Conservation (phyloP, 495 filamentous ascomycete species). For the Massariosphaeria phaeospora region DNA sequence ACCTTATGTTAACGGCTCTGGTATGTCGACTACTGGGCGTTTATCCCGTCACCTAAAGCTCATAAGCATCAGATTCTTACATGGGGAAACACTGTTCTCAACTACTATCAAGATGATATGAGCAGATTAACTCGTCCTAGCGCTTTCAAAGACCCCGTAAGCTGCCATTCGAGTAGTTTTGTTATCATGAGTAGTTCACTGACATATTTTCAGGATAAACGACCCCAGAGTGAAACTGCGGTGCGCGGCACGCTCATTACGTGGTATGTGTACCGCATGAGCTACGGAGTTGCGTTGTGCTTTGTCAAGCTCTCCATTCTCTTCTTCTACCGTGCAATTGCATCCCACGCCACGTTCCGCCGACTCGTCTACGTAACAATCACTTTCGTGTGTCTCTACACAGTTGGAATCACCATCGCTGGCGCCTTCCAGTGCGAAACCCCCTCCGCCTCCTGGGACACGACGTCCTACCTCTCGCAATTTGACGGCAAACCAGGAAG, state of each 20-base stretch:
- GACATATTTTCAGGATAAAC: conserved; percentile 15
- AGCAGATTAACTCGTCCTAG: conserved; percentile 11
- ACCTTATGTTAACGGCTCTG: conserved; percentile 24
- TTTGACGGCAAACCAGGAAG: conserved; percentile 11
- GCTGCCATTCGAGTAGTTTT: not conserved
- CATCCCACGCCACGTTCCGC: conserved; percentile 18
- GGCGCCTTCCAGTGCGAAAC: conserved; percentile 25
- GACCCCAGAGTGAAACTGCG: conserved; percentile 1
- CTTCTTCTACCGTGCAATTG: conserved; percentile 27
- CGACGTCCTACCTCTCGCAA: conserved; percentile 11
- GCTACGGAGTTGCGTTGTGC: conserved; percentile 13
- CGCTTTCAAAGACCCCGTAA: conserved; percentile 15
- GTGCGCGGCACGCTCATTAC: conserved; percentile 21
- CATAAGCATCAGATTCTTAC: conserved; percentile 8
- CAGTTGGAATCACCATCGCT: conserved; percentile 15
- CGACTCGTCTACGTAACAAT: conserved; percentile 16
- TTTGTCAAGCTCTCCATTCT: conserved; percentile 32
- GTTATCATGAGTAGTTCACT: not conserved
- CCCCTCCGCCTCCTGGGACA: conserved; percentile 11
- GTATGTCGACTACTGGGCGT: conserved; percentile 2
- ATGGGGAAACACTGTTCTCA: conserved; percentile 29
- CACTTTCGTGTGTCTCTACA: conserved; percentile 17
- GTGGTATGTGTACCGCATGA: conserved; percentile 24
- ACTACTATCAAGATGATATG: conserved; percentile 21
- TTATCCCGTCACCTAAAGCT: not conserved